Evolutionary conservation across 306 rosid genomes (phyloP).

Genomic region (peach (Prunus persica)): Prunus_persica_NCBIv2 NC_034011.1:19533501-19534000

Average conservation of each 20-base stretch:
- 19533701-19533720: conserved; percentile 24
- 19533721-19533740: conserved; percentile 17
- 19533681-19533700: conserved; percentile 6
- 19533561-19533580: neutral
- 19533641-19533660: neutral
- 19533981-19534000: too few relatives aligned
- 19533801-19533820: conserved; percentile 10
- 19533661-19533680: neutral
- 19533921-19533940: neutral
- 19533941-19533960: too few relatives aligned
- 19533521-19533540: neutral
- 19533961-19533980: too few relatives aligned
- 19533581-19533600: neutral
- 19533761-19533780: conserved; percentile 14
- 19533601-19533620: neutral
- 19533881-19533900: neutral
- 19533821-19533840: neutral
- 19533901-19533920: neutral
- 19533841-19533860: conserved; percentile 11
- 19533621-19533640: neutral
- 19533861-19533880: neutral
- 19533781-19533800: conserved; percentile 3
- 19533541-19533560: neutral
- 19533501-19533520: neutral
- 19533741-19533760: neutral